Percentiles rank a stretch among this genome's conserved stretches.
Conservation (phyloP, 352 stramenopile species). For the Phytophthora foliorum region DNA sequence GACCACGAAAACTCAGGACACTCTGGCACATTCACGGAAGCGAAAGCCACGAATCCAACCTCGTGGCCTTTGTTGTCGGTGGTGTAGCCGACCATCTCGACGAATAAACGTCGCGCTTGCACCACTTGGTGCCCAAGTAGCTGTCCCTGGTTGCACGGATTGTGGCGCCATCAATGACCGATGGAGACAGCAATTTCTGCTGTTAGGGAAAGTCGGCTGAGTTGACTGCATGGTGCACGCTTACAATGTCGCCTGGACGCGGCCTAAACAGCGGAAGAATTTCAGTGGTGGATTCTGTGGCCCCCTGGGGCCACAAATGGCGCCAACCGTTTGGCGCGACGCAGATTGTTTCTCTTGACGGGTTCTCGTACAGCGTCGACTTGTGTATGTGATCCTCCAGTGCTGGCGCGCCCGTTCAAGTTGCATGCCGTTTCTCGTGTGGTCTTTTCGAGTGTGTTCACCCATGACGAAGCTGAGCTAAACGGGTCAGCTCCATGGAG, state of each 20-base stretch:
- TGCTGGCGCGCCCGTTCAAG: constrained; percentile 25
- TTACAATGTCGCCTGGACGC: constrained; percentile 61
- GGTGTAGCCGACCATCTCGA: constrained; percentile 65
- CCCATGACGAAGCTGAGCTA: constrained; percentile 33
- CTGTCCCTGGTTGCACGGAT: constrained; percentile 46
- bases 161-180: constrained; percentile 46
- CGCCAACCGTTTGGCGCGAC: not conserved
- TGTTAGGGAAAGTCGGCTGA: constrained; percentile 52
- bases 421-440: constrained; percentile 18
- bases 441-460: constrained; percentile 24
- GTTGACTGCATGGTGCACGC: constrained; percentile 45
- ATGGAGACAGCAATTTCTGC: constrained; percentile 57
- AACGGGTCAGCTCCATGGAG: constrained; percentile 37
- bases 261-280: constrained; percentile 56
- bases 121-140: constrained; percentile 66
- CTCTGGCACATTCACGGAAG: constrained; percentile 56
- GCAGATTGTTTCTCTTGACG: not conserved
- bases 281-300: constrained; percentile 30
- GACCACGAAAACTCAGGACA: constrained; percentile 45
- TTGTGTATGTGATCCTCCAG: not conserved
- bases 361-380: not conserved
- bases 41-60: constrained; percentile 49
- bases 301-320: constrained; percentile 6
- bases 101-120: constrained; percentile 55
- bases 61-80: constrained; percentile 46